Evolutionary conservation across 2,329 filamentous ascomycete species (phyloP).

Genomic region (Zarea fungicola): DNA sequence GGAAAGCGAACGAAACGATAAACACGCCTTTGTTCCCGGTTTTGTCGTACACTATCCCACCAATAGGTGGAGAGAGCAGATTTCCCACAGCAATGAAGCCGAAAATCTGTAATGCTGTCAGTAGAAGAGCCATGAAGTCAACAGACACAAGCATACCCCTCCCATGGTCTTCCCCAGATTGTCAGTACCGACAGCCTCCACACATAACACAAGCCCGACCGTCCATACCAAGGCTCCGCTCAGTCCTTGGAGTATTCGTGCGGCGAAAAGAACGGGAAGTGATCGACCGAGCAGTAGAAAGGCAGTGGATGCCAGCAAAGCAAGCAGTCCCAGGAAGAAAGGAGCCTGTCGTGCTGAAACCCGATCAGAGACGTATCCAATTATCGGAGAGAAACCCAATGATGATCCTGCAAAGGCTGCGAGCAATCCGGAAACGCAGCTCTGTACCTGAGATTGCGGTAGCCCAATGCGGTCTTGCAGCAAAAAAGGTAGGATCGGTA

Average conservation of each 20-base stretch:
- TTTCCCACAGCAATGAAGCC: background rate
- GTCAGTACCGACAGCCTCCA: background rate
- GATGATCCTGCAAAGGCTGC: background rate
- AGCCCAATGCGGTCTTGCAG: background rate
- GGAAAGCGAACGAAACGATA: background rate
- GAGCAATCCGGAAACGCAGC: background rate
- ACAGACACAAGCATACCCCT: background rate
- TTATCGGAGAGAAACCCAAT: background rate
- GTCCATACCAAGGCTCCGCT: background rate
- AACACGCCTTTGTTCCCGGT: background rate
- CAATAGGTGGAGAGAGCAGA: background rate
- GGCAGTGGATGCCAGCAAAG: background rate
- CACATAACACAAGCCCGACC: background rate
- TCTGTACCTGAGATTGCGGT: background rate
- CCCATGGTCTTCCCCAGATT: background rate
- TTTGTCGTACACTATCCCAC: background rate
- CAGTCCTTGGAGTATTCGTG: background rate
- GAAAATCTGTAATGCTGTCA: background rate
- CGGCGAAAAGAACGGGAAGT: background rate
- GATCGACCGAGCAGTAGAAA: background rate
- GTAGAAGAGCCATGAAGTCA: background rate
- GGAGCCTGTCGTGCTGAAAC: background rate
- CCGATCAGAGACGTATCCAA: background rate
- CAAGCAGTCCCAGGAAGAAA: background rate
- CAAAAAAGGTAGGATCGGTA: background rate